Base-by-base conservation (phyloP, 129 eudicot species). In the Arctium lappa region DNA sequence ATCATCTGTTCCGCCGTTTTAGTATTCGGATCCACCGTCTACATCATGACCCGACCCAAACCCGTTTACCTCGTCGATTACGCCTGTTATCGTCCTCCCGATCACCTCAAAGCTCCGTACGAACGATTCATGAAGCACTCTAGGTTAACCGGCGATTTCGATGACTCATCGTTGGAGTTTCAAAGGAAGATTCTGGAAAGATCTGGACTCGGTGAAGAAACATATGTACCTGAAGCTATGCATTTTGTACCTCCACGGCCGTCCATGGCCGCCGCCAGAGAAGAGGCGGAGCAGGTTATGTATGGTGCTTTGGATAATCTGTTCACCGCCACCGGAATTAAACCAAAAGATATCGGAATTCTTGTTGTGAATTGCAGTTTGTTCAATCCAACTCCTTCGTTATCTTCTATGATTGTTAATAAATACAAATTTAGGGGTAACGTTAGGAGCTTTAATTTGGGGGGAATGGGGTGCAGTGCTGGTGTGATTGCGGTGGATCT, bases 391-490 rank as follows among this genome's bases (percentile, higher is more conserved):
- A 92, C 97, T 0, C 97, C 97, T 0, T 92, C 97, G 0, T 53
- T 92, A 1, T 85, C 94, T 0, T 91, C 97, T 5, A 92, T 92
- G 92, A 92, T 92, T 71, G 94, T 92, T 81, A 92, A 90, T 39
- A 92, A 91, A 86, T 91, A 91, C 74, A 91, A 91, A 72, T 66
- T 91, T 72, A 88, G 97, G 79, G 97, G 97, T 1, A 91, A 91
- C 71, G 80, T 91, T 6, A 81, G 84, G 81, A 91, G 89, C 53
- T 91, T 89, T 22, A 91, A 89, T 85, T 76, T 91, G 83, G 97
- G 93, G 13, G 97, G 97, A 9, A 91, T 89, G 97, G 97, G 97
- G 4, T 91, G 97, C 70, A 91, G 97, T 72, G 93, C 96, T 1
- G 96, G 96, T 3, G 96, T 91, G 12, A 89, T 91, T 65, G 93